Conservation (phyloP, 495 filamentous ascomycete species). For the Aspergillus carlsbadensis region DNA sequence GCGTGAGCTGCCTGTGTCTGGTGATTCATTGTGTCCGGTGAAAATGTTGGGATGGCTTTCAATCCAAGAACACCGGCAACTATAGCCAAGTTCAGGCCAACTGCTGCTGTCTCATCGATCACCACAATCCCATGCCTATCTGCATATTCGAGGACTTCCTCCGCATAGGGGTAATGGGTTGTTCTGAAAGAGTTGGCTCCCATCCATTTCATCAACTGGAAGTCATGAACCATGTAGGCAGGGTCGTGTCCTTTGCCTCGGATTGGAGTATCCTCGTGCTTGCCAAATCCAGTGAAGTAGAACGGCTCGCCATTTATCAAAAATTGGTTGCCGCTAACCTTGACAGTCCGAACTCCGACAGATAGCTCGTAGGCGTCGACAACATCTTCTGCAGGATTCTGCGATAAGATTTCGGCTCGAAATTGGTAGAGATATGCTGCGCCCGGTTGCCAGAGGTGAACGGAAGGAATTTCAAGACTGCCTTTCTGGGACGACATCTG, state of each 20-base stretch:
- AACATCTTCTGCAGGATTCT: neutral
- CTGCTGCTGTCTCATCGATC: conserved; percentile 1
- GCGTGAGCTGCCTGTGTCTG: neutral
- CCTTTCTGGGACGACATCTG: too few species aligned
- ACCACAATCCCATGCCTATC: neutral
- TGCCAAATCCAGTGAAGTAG: conserved; percentile 1
- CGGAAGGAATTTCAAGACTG: too few species aligned
- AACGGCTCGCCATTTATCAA: neutral
- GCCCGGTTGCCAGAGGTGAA: neutral
- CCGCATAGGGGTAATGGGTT: conserved; percentile 24
- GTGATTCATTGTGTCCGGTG: neutral
- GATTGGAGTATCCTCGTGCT: neutral
- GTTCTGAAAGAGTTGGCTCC: conserved; percentile 26
- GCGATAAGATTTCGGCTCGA: neutral
- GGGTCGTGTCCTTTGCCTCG: conserved; percentile 4
- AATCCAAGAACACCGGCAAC: neutral
- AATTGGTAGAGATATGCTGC: neutral
- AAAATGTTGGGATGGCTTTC: neutral
- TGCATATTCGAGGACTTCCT: conserved; percentile 23
- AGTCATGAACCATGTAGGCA: conserved; percentile 22
- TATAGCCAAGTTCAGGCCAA: neutral
- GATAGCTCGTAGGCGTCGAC: neutral
- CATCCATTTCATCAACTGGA: conserved; percentile 23
- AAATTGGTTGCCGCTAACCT: neutral
- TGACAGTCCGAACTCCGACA: neutral